phyloP scores from a whole-genome alignment of 1,139 yeast genomes.

The Candida labiduridarum region DNA sequence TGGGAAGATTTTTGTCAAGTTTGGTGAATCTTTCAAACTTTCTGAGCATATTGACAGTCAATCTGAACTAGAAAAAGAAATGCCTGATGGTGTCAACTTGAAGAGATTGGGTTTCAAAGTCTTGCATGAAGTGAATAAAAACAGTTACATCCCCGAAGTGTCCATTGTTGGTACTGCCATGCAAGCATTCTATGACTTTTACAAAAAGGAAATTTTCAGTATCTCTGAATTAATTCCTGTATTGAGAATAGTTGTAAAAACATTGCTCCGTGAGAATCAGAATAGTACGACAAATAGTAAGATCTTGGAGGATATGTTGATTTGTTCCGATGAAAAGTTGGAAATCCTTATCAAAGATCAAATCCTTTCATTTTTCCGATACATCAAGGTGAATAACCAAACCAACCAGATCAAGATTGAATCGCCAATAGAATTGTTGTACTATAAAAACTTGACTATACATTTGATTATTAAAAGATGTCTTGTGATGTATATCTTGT shows the following conservation, averaged over 20 bases:
- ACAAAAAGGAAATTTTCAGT: conserved; percentile 21
- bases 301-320: conserved; percentile 19
- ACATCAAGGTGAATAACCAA: conserved; percentile 32
- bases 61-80: conserved; percentile 5
- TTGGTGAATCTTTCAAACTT: conserved; percentile 38
- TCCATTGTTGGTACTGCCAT: conserved; percentile 42
- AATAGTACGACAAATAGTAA: conserved; percentile 23
- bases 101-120: conserved; percentile 47
- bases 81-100: conserved; percentile 28
- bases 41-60: conserved; percentile 26
- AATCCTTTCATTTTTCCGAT: conserved; percentile 37
- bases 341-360: conserved; percentile 28
- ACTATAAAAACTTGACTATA: conserved; percentile 46
- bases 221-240: conserved; percentile 33
- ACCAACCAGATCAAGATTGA: conserved; percentile 30
- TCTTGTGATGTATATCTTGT: conserved; percentile 35
- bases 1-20: conserved; percentile 43
- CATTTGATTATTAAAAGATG: conserved; percentile 45
- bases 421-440: conserved; percentile 45
- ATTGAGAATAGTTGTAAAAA: conserved; percentile 25
- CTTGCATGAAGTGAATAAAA: conserved; percentile 43
- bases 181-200: conserved; percentile 35
- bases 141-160: conserved; percentile 40
- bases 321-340: conserved; percentile 21
- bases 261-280: conserved; percentile 26